A percentile compares a stretch with the other conserved stretches of the same genome.
Conservation (phyloP, 371 early-diverging fungal species). For the Saksenaea oblongispora region DNA sequence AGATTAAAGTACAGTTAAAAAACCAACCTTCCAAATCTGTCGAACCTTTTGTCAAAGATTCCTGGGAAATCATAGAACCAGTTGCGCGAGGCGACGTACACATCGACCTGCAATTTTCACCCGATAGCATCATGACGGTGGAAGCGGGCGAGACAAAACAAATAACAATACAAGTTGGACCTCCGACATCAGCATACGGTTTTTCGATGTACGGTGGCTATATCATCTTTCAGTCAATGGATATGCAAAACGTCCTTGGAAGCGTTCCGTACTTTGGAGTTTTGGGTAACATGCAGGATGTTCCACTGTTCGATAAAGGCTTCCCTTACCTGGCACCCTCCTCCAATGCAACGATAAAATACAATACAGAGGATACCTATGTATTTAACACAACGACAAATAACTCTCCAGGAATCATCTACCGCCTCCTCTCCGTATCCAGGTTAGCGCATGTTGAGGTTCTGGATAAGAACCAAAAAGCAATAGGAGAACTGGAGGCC, state of each 20-base stretch:
- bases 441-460: slow-evolving; percentile 12
- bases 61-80: slow-evolving; percentile 20
- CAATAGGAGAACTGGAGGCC: slow-evolving; percentile 16
- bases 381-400: slow-evolving; percentile 9
- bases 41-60: slow-evolving; percentile 27
- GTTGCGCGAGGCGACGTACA: slow-evolving; percentile 20
- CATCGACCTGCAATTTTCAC: slow-evolving; percentile 35
- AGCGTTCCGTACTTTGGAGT: slow-evolving; percentile 63
- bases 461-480: background rate
- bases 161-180: slow-evolving; percentile 40
- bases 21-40: slow-evolving; percentile 11
- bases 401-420: slow-evolving; percentile 17
- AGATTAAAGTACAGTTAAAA: slow-evolving; percentile 33
- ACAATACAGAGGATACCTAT: slow-evolving; percentile 13
- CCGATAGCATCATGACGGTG: slow-evolving; percentile 23
- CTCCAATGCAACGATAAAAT: slow-evolving; percentile 4
- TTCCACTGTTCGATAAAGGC: slow-evolving; percentile 40
- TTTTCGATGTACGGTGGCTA: slow-evolving; percentile 51
- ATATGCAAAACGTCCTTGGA: slow-evolving; percentile 20
- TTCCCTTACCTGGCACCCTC: slow-evolving; percentile 31
- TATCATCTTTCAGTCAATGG: slow-evolving; percentile 11
- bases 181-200: slow-evolving; percentile 10
- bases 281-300: slow-evolving; percentile 46
- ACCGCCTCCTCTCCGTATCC: slow-evolving; percentile 20
- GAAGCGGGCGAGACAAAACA: slow-evolving; percentile 31